phyloP scores from a whole-genome alignment of 2,329 filamentous ascomycete genomes.

The Xylaria polymorpha region DNA sequence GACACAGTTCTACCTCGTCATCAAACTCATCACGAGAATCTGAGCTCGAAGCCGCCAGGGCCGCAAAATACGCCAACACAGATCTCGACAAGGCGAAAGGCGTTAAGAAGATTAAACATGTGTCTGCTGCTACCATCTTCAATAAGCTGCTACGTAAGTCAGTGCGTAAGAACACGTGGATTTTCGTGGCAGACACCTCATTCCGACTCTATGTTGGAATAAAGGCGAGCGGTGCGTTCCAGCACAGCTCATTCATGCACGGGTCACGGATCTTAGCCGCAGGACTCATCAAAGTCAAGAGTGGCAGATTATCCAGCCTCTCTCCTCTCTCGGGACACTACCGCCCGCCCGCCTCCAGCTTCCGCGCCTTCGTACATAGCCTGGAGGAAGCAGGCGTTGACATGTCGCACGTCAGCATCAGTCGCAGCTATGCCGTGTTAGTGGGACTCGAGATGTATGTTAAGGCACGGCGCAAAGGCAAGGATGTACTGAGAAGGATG shows the following conservation, averaged over 20 bases:
- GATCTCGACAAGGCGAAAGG: slow-evolving; percentile 71
- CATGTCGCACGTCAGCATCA: slow-evolving; percentile 81
- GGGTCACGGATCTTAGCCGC: slow-evolving; percentile 84
- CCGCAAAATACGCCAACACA: slow-evolving; percentile 73
- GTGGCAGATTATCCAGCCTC: slow-evolving; percentile 79
- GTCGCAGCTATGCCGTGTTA: slow-evolving; percentile 83
- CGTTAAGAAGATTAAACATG: slow-evolving; percentile 65
- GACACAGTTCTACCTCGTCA: slow-evolving; percentile 46
- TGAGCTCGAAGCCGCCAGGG: slow-evolving; percentile 68
- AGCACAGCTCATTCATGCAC: slow-evolving; percentile 90
- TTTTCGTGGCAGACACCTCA: slow-evolving; percentile 88
- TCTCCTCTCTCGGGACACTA: slow-evolving; percentile 84
- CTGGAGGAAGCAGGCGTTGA: slow-evolving; percentile 81
- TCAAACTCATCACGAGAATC: slow-evolving; percentile 56
- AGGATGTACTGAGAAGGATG: slow-evolving; percentile 63
- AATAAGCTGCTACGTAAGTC: slow-evolving; percentile 83
- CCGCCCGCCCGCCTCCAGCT: slow-evolving; percentile 83
- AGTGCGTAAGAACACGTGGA: slow-evolving; percentile 90
- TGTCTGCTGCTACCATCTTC: slow-evolving; percentile 78
- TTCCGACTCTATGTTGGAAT: slow-evolving; percentile 91
- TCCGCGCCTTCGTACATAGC: slow-evolving; percentile 80
- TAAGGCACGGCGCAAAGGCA: slow-evolving; percentile 73
- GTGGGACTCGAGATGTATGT: slow-evolving; percentile 85
- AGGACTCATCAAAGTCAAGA: slow-evolving; percentile 85
- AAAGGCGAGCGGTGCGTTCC: slow-evolving; percentile 88